A percentile compares a stretch with the other conserved stretches of the same genome.
Evolutionary conservation across 257 asterid genomes (phyloP).

Genomic region (Solanum piurae): DNA sequence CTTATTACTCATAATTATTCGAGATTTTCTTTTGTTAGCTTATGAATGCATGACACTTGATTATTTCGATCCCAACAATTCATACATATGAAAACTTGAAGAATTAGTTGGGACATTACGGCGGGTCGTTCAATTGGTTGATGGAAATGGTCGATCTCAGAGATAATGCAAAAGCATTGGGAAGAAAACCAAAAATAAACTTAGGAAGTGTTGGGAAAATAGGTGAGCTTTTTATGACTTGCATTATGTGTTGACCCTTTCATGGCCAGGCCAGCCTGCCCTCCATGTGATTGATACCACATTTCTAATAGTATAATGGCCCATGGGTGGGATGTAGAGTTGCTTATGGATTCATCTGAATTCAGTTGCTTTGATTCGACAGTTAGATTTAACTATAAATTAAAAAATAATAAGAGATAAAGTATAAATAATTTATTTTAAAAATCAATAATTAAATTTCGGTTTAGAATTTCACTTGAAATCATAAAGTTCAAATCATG

Average conservation of each 20-base stretch:
- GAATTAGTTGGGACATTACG: background rate
- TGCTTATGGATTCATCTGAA: background rate
- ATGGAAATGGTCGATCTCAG: background rate
- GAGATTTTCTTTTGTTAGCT: too few species aligned
- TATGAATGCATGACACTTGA: background rate
- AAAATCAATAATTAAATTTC: background rate
- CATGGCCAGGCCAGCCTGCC: background rate
- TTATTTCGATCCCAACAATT: too few species aligned
- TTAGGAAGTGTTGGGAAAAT: background rate
- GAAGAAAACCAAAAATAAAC: background rate
- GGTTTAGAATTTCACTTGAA: background rate
- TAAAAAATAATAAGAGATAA: background rate
- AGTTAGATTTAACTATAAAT: too few species aligned
- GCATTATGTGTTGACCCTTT: background rate
- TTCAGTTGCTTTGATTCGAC: too few species aligned
- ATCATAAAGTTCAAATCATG: background rate
- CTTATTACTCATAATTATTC: too few species aligned
- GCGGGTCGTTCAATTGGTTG: background rate
- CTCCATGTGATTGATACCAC: background rate
- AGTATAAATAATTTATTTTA: background rate
- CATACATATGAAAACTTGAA: background rate
- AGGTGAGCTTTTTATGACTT: background rate
- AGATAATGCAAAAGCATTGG: background rate
- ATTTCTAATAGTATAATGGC: background rate
- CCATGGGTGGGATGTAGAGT: background rate